A percentile compares a stretch with the other conserved stretches of the same genome.
Conservation (phyloP, 345 rosid species). For the Citropsis articulata region DNA sequence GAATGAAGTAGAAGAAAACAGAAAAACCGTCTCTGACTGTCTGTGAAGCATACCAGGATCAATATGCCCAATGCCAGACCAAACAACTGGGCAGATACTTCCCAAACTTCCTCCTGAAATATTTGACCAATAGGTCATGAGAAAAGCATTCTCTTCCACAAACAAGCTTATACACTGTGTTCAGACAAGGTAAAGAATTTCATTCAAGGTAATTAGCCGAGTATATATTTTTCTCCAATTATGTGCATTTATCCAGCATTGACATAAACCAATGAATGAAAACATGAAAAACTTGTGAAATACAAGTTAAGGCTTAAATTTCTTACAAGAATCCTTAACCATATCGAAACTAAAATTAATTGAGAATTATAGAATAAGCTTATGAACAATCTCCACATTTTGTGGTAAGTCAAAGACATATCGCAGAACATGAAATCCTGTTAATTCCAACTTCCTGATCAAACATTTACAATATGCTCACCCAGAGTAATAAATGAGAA, state of each 20-base stretch:
- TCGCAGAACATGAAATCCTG: neutral
- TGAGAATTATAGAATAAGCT: neutral
- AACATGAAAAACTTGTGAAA: neutral
- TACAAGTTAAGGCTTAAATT: neutral
- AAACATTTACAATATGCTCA: too few species aligned
- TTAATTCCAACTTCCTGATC: neutral
- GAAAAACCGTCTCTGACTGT: neutral
- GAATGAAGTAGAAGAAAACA: neutral
- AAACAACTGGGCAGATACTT: slow-evolving; percentile 89
- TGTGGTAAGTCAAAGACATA: neutral
- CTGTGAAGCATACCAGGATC: slow-evolving; percentile 54
- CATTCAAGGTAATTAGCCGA: neutral
- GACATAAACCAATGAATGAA: neutral
- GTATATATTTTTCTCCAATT: neutral
- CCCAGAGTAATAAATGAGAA: neutral
- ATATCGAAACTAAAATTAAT: neutral
- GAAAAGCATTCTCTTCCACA: slow-evolving; percentile 4
- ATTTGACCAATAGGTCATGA: slow-evolving; percentile 11
- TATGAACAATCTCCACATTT: neutral
- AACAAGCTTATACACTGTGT: neutral
- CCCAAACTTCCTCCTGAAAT: slow-evolving; percentile 98
- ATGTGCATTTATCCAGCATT: neutral
- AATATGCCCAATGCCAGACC: slow-evolving; percentile 87
- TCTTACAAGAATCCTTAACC: neutral
- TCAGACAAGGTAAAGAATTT: neutral